phyloP scores from a whole-genome alignment of 2,329 filamentous ascomycete species.

The Leptographium wingfieldii region DNA sequence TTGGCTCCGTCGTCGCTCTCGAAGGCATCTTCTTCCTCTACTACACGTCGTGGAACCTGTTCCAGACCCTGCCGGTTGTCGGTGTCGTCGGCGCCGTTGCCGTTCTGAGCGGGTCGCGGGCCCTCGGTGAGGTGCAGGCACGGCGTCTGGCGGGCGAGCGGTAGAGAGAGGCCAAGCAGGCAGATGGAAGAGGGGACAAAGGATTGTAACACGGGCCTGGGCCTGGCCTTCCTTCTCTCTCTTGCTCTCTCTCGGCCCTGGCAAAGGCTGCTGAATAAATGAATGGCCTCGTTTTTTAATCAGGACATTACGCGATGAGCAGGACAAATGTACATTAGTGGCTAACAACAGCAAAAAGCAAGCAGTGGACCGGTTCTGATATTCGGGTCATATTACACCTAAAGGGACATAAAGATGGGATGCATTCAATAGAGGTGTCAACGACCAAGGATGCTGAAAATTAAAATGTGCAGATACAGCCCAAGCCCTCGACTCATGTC shows the following conservation, averaged over 20 bases:
- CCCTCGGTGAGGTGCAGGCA: conserved; percentile 84
- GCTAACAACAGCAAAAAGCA: not conserved
- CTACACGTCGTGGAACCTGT: conserved; percentile 84
- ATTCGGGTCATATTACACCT: not conserved
- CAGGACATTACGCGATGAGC: not conserved
- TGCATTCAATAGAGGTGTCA: not conserved
- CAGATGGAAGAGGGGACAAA: not conserved
- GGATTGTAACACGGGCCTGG: too few species aligned
- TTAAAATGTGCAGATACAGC: not conserved
- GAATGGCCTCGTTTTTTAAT: too few species aligned
- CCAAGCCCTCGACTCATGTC: not conserved
- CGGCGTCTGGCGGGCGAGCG: conserved; percentile 65
- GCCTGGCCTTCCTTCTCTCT: not conserved
- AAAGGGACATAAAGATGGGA: not conserved
- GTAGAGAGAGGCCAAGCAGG: conserved; percentile 19
- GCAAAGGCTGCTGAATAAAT: too few species aligned
- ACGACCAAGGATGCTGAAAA: not conserved
- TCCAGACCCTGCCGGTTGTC: conserved; percentile 71
- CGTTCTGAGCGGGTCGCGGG: conserved; percentile 79
- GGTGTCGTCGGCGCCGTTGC: conserved; percentile 55
- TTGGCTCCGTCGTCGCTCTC: conserved; percentile 75
- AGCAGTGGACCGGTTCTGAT: not conserved
- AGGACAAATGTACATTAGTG: not conserved
- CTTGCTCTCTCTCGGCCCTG: not conserved
- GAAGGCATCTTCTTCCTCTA: conserved; percentile 92